Evolutionary conservation across 176 grass and related monocot genomes (phyloP).

Genomic region (Canna indica): DNA sequence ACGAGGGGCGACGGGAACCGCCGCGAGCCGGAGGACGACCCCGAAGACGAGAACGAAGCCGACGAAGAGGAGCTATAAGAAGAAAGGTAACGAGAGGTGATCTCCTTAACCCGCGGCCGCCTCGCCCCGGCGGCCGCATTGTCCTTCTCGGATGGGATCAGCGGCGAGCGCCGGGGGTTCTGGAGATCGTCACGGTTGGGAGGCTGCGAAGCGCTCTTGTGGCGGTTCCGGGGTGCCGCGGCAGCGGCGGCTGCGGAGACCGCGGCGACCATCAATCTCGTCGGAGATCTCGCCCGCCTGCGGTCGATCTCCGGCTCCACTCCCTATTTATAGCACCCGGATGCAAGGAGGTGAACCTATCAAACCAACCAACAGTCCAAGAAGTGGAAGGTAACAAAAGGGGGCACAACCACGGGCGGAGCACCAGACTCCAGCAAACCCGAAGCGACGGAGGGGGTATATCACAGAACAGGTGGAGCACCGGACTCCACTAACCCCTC

Average conservation of each 20-base stretch:
- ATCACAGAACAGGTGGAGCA: neutral
- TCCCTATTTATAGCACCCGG: neutral
- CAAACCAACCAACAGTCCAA: neutral
- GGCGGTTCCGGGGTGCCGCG: neutral
- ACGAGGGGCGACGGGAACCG: slow-evolving; percentile 34
- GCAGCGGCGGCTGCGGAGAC: neutral
- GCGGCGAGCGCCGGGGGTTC: slow-evolving; percentile 20
- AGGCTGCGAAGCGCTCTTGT: neutral
- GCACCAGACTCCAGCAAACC: neutral
- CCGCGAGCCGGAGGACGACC: slow-evolving; percentile 16
- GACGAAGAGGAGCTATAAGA: slow-evolving; percentile 23
- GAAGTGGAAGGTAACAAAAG: neutral
- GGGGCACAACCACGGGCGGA: neutral
- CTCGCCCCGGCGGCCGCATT: slow-evolving; percentile 21
- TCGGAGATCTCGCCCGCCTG: slow-evolving; percentile 6
- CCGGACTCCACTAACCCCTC: neutral
- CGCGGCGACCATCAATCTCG: slow-evolving; percentile 29
- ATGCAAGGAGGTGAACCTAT: neutral
- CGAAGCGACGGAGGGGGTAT: neutral
- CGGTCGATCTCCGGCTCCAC: slow-evolving; percentile 23
- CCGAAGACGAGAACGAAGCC: slow-evolving; percentile 22
- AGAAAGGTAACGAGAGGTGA: slow-evolving; percentile 37
- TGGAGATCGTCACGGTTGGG: neutral
- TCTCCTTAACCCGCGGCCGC: slow-evolving; percentile 29
- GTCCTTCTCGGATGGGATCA: slow-evolving; percentile 39